Conservation (phyloP, 1,139 yeast species). For the Entelexis sorbosivorans region DNA sequence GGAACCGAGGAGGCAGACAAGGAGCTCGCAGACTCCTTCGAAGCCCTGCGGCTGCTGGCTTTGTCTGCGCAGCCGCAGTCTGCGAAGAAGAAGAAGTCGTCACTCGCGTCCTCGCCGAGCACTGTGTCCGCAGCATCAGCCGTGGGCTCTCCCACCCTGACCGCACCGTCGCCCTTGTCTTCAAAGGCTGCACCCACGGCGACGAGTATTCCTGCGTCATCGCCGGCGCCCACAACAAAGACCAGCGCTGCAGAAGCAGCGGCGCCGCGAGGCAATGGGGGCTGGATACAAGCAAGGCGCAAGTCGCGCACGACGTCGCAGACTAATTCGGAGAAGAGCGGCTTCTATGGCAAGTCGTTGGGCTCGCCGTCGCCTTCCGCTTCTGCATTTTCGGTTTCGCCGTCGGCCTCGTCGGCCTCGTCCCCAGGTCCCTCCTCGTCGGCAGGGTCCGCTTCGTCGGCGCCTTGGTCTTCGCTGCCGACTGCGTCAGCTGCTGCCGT, state of each 20-base stretch:
- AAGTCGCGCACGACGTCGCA: slow-evolving; percentile 11
- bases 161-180: background rate
- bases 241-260: no score
- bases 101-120: no score
- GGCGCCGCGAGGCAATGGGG: background rate
- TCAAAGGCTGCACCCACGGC: background rate
- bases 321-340: background rate
- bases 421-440: background rate
- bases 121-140: no score
- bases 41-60: background rate
- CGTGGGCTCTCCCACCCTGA: background rate
- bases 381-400: background rate
- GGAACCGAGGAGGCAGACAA: slow-evolving; percentile 9
- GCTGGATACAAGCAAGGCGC: slow-evolving; percentile 13
- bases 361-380: background rate
- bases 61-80: background rate
- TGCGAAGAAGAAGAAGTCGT: background rate
- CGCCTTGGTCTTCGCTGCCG: background rate
- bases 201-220: no score
- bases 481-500: background rate
- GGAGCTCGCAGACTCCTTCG: slow-evolving; percentile 9
- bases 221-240: no score
- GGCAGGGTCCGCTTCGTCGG: no score
- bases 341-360: background rate
- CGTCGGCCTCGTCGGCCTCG: background rate